These are phyloP conservation scores for Dendrobium nobile DNA, from an alignment of 106 monocot species.

Conservation along the genomic window DNA sequence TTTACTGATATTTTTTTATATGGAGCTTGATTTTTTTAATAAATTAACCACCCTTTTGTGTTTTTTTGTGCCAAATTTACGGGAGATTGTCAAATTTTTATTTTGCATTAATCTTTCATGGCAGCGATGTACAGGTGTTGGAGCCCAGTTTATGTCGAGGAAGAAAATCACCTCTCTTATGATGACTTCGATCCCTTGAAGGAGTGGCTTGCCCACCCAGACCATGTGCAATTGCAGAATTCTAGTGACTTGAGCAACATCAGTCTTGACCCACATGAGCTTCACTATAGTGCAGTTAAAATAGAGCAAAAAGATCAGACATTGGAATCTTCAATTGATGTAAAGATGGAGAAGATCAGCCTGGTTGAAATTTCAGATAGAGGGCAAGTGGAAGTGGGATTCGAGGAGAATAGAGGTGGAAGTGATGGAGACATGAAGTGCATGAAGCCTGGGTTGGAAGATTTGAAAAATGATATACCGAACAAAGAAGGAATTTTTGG, in stretches of 20 bases:
- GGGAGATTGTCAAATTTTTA: neutral
- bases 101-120: neutral
- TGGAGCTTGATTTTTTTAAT: neutral
- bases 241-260: neutral
- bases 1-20: neutral
- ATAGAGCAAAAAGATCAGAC: neutral
- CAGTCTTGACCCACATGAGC: neutral
- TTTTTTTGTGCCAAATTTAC: neutral
- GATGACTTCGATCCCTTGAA: slow-evolving; percentile 4
- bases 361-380: neutral
- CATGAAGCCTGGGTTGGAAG: neutral
- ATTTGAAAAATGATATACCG: neutral
- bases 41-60: neutral
- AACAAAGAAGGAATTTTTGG: neutral
- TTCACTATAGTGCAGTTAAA: neutral
- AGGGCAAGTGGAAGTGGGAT: neutral
- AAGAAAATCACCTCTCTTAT: neutral
- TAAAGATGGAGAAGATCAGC: slow-evolving; percentile 5
- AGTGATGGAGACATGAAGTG: neutral
- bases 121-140: neutral
- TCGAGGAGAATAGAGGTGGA: slow-evolving; percentile 1
- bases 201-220: neutral
- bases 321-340: slow-evolving; percentile 3
- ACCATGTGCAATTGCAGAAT: slow-evolving; percentile 6
- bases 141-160: neutral